Base-by-base conservation (phyloP, 768 basidiomycete genomes). In the Panaeolus cyanescens region DNA sequence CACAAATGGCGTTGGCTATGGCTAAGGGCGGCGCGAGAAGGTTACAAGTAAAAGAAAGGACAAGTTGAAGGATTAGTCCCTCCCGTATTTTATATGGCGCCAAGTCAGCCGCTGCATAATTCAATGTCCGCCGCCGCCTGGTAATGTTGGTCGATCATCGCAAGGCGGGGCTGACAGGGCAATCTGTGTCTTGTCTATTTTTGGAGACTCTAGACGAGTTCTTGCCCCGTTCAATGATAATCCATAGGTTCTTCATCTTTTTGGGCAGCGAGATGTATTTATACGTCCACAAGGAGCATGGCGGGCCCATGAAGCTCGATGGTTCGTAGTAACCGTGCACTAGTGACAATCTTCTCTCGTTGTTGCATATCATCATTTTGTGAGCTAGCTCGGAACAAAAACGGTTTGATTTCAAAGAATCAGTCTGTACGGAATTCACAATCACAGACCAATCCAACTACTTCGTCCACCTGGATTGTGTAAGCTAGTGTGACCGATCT, bases 401-500 rank as follows among this genome's bases (percentile, higher is more conserved):
- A n/a, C 19, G 6, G 30, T 42, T 20, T 12, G 37, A 58, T 28
- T 55, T 31, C 28, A 31, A 9, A 12, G 54, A 32, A 15, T 7
- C 55, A 34, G 20, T 32, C 10, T 13, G 9, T 7, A 12, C 30
- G 20, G 28, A 55, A 32, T 54, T n/a, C 22, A 36, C 22, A 54
- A 13, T 72, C 68, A 84, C 56, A 96, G 75, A 19, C 96, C 96
- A 60, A 97, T 95, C 93, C 92, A 99, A 68, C 93, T 95, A 68
- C 93, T 92, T 53, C 91, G 81, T 3, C 96, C 96, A 1, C 86
- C 85, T 0, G 95, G 87, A 75, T 99, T 99, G 69, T 97, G 96
- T 71, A 99, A 74, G 65, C 86, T 85, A 32, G 95, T 96, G 76
- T 98, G 95, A 4, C 96, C 94, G 71, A 99, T 96, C 75, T 99